Evolutionary conservation across 176 grass and related monocot species (phyloP).

Genomic region (Triticum timopheevii): DNA sequence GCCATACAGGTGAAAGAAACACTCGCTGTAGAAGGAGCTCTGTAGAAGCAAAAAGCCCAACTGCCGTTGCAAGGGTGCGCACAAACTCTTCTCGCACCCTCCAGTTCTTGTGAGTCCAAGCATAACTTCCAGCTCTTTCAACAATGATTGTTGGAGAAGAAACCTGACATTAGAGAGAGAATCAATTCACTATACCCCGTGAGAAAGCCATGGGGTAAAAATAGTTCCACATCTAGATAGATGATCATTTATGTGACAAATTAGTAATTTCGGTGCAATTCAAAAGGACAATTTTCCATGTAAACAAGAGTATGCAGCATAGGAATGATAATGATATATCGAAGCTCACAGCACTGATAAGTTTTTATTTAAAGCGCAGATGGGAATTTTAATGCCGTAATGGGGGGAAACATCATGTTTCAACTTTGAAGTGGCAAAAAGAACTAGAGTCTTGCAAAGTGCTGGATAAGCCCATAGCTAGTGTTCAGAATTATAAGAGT

Average conservation of each 20-base stretch:
- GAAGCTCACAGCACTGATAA: neutral
- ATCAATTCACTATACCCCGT: neutral
- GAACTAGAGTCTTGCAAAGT: neutral
- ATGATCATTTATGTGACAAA: neutral
- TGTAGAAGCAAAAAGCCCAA: constrained; percentile 83
- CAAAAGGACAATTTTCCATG: neutral
- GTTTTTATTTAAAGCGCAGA: constrained; percentile 17
- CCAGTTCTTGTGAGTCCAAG: constrained; percentile 90
- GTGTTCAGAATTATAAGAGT: neutral
- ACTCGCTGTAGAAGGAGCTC: constrained; percentile 79
- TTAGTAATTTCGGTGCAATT: neutral
- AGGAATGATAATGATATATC: neutral
- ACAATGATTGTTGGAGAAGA: constrained; percentile 90
- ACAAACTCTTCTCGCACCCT: constrained; percentile 89
- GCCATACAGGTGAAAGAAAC: constrained; percentile 76
- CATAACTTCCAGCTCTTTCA: constrained; percentile 94
- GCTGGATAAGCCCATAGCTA: neutral
- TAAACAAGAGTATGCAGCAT: constrained; percentile 11
- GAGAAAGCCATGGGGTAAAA: neutral
- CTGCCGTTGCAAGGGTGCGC: constrained; percentile 66
- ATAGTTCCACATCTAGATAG: constrained; percentile 17
- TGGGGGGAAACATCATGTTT: neutral
- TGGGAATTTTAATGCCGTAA: neutral
- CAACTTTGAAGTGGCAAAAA: neutral
- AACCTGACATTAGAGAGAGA: constrained; percentile 44